Base-by-base conservation (phyloP, 768 basidiomycete species). In the Hygrophoropsis aurantiaca region DNA sequence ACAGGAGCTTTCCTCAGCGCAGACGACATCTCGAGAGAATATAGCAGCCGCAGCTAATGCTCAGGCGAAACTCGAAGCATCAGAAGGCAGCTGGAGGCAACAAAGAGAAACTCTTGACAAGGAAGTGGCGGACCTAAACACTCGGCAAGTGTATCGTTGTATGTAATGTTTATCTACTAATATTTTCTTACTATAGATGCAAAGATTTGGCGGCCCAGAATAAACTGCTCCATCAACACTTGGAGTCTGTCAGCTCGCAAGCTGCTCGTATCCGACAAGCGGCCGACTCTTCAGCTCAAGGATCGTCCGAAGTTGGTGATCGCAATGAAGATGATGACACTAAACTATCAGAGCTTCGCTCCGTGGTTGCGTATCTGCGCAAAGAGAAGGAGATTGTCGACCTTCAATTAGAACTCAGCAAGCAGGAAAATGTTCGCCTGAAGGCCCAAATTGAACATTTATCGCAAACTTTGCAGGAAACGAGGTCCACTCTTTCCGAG, bases 351-450 rank as follows among this genome's bases (percentile, higher is more conserved):
- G 89, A 91, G 53, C 67, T 92, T 18, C 85, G 87, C 23, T 79
- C 85, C 15, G 85, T 92, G 21, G 83, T 93, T 35, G 77, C 83
- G 2, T 94, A 89, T 65, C 71, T 94, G 26, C 79, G 92, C 34
- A 90, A 87, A 59, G 92, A 94, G 74, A 93, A 94, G 68, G 90
- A 94, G 61, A 91, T 94, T 43, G 85, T 90, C 37, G 91, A 94
- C 55, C 77, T 93, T 25, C 90, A 93, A 53, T 74, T 91, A 20
- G 88, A 93, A 57, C 79, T 94, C 40, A 78, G 84, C 73, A 81
- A 79, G 59, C 80, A 83, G 56, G 90, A 94, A 69, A 88, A 78
- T 54, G 67, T 79, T 8, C 79, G 90, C 4, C 64, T 90, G 42
- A 88, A 86, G 62, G 68, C 78, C 16, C 87, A 93, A 59, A 77